Percentiles rank a stretch among this genome's conserved stretches.
phyloP scores from a whole-genome alignment of 108 stramenopile species.

The Aurantiochytrium sp. region DNA sequence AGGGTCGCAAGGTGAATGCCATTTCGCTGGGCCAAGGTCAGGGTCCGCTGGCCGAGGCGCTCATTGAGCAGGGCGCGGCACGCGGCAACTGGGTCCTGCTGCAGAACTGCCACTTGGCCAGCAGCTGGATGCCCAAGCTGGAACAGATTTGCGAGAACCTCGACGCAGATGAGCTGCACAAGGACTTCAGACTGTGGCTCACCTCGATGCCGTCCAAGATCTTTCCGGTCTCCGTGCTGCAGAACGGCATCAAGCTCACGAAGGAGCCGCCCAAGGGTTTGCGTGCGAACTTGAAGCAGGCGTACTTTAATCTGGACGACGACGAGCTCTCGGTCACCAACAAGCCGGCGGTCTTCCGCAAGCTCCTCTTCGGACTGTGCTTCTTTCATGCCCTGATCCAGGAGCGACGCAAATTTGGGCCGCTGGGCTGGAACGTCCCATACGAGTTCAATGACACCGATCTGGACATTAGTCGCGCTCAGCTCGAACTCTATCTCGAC shows the following conservation, averaged over 20 bases:
- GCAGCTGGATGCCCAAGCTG: constrained; percentile 62
- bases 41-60: constrained; percentile 47
- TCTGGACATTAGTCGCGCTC: constrained; percentile 59
- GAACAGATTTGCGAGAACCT: constrained; percentile 62
- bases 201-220: constrained; percentile 59
- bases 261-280: constrained; percentile 67
- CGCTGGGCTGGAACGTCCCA: constrained; percentile 67
- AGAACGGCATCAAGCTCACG: constrained; percentile 65
- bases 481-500: constrained; percentile 64
- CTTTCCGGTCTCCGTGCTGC: constrained; percentile 62
- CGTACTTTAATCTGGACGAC: constrained; percentile 57
- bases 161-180: constrained; percentile 48
- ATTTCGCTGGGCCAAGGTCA: constrained; percentile 67
- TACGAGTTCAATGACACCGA: constrained; percentile 72
- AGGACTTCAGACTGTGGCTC: constrained; percentile 62
- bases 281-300: constrained; percentile 53
- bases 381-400: constrained; percentile 68
- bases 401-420: constrained; percentile 65
- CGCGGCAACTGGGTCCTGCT: constrained; percentile 61
- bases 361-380: constrained; percentile 59
- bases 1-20: constrained; percentile 44
- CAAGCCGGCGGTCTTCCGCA: constrained; percentile 51
- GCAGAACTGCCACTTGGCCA: constrained; percentile 58
- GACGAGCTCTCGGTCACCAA: constrained; percentile 35
- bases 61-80: constrained; percentile 52